Evolutionary conservation across 768 basidiomycete species (phyloP).

Genomic region (Tricholoma sp.): DNA sequence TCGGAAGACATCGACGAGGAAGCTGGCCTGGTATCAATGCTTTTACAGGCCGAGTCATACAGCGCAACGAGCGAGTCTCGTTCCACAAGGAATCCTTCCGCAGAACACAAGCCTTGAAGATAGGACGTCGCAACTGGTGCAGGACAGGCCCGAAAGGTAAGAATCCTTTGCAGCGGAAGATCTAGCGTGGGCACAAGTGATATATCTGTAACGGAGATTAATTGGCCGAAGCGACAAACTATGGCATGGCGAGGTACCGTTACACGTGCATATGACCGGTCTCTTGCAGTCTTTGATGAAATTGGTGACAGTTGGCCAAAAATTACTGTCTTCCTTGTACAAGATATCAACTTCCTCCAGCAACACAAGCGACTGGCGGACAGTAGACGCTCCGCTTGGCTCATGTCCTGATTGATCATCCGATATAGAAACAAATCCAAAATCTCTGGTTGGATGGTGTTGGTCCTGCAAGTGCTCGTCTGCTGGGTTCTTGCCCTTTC

Average conservation of each 20-base stretch:
- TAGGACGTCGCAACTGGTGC: constrained; percentile 56
- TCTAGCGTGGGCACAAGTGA: constrained; percentile 65
- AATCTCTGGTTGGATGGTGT: constrained; percentile 12
- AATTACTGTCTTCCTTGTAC: constrained; percentile 80
- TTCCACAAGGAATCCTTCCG: constrained; percentile 47
- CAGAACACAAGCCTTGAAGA: constrained; percentile 57
- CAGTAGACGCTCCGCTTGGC: constrained; percentile 17
- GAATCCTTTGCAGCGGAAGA: constrained; percentile 71
- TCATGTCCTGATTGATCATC: neutral
- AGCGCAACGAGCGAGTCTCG: constrained; percentile 37
- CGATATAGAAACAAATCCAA: constrained; percentile 17
- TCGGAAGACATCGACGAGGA: constrained; percentile 17
- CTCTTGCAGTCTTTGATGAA: constrained; percentile 81
- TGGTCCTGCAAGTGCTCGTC: neutral
- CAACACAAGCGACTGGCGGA: constrained; percentile 84
- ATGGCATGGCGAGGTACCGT: constrained; percentile 51
- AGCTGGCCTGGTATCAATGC: constrained; percentile 27
- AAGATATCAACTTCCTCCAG: constrained; percentile 95
- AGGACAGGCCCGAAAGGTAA: constrained; percentile 61
- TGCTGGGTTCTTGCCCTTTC: neutral
- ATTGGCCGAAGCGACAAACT: constrained; percentile 2
- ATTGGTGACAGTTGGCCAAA: constrained; percentile 78
- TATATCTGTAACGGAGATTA: constrained; percentile 44
- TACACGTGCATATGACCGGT: constrained; percentile 93
- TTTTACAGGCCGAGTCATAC: constrained; percentile 32